These are phyloP conservation scores for Limnanthes douglasii DNA, from an alignment of 345 rosid genomes.

Conservation along the genomic window DNA sequence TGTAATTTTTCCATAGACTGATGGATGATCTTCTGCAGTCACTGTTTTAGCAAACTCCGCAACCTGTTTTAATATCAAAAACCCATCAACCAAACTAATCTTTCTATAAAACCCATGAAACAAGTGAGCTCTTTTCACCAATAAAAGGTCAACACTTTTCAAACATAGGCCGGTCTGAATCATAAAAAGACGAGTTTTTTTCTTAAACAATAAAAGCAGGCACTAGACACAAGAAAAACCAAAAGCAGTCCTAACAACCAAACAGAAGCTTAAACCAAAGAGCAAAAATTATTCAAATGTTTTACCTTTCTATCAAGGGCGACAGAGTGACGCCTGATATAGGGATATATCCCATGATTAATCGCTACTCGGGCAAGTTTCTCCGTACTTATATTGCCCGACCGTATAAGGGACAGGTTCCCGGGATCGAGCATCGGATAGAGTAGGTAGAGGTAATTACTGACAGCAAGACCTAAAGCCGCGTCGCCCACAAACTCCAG, in stretches of 20 bases:
- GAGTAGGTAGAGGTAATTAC: constrained; percentile 19
- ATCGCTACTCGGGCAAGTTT: constrained; percentile 54
- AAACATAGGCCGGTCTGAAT: too few relatives aligned
- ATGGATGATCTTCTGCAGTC: constrained; percentile 17
- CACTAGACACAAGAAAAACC: too few relatives aligned
- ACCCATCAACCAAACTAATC: too few relatives aligned
- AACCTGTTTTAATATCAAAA: constrained; percentile 17
- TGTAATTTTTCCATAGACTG: constrained; percentile 25
- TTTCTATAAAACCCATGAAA: too few relatives aligned
- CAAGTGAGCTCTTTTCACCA: too few relatives aligned
- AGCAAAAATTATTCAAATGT: too few relatives aligned
- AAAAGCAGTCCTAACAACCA: too few relatives aligned
- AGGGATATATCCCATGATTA: constrained; percentile 18
- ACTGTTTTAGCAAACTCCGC: constrained; percentile 27
- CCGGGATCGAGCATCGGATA: constrained; percentile 32
- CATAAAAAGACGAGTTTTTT: too few relatives aligned
- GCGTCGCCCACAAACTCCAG: constrained; percentile 60
- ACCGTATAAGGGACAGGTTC: constrained; percentile 26
- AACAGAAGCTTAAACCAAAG: too few relatives aligned
- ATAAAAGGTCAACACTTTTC: too few relatives aligned
- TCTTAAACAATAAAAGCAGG: too few relatives aligned
- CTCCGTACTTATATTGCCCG: constrained; percentile 47
- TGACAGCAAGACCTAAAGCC: constrained; percentile 25
- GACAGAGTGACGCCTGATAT: constrained; percentile 18
- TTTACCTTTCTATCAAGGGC: constrained; percentile 28